Evolutionary conservation across 441 rosid species (phyloP), one percentile per base, ranked within the genome.

Genomic region (Syzygium syzygioides): DNA sequence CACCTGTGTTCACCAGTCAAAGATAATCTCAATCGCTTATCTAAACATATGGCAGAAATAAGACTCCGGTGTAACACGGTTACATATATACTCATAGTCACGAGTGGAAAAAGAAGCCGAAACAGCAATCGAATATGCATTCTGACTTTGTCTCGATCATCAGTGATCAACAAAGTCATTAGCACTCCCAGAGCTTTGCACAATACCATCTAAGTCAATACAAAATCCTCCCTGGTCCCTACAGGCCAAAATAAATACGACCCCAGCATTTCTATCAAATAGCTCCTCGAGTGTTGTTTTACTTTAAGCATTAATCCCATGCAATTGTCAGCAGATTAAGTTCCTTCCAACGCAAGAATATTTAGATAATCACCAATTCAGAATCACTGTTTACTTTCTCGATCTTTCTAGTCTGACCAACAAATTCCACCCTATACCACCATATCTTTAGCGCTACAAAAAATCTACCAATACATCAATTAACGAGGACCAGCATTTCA

Each of bases 401-500:
- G 12, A 37, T 71, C 1, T 37, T 3, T 71, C 52, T 71, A 23
- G 52, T 20, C 52, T 71, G n/a, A 20, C n/a, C 52, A 71, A 37
- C 9, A 37, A 71, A 71, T 13, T 11, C 28, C 1, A 37, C 52
- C 83, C 83, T 5, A 1, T 20, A 37, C n/a, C 17, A 23, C 17
- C 9, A 8, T 37, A 11, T 37, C 83, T 37, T 10, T 20, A 37
- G 28, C 15, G 2, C 83, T 20, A 23, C n/a, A 20, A 2, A 71
- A 71, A 71, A 37, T 11, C 50, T 37, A 5, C 28, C 48, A 1
- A 23, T 5, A 11, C 9, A 20, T 71, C 52, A 37, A 12, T 3
- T 37, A 2, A 71, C 1, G 1, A 12, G 28, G 3, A 37, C 50
- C 0, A 0, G 28, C 3, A 37, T 11, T 37, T 20, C 17, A 11